Conservation (phyloP, 2,329 filamentous ascomycete species). For the Rhynchosporium agropyri region DNA sequence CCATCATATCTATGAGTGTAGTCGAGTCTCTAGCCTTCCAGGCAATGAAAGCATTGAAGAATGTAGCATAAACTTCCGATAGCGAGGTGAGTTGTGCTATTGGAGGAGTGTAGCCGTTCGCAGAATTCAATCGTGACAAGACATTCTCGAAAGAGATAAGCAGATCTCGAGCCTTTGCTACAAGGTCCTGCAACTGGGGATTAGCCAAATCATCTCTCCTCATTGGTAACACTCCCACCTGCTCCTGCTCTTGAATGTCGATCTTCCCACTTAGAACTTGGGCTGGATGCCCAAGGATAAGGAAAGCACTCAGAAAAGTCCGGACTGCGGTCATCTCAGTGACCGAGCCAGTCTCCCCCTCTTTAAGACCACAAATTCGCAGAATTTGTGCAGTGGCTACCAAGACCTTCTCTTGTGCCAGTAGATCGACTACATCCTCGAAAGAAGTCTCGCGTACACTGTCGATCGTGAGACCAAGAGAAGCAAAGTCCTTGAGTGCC, state of each 20-base stretch:
- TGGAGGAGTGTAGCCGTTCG: conserved; percentile 69
- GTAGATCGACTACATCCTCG: conserved; percentile 70
- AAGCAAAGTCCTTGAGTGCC: conserved; percentile 65
- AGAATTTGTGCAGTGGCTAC: conserved; percentile 67
- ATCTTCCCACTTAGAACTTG: conserved; percentile 78
- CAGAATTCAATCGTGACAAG: conserved; percentile 63
- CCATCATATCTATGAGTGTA: conserved; percentile 79
- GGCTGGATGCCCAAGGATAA: conserved; percentile 78
- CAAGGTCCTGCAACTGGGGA: conserved; percentile 69
- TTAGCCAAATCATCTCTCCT: conserved; percentile 59
- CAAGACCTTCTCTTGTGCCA: conserved; percentile 69
- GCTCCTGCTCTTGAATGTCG: conserved; percentile 58
- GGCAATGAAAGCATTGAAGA: conserved; percentile 77
- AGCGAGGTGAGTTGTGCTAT: conserved; percentile 64
- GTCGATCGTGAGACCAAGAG: conserved; percentile 70
- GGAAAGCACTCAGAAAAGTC: conserved; percentile 77
- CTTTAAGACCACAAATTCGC: conserved; percentile 68
- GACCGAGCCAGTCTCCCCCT: conserved; percentile 64
- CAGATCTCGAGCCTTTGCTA: conserved; percentile 76
- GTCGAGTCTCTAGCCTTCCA: conserved; percentile 83
- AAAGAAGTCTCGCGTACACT: conserved; percentile 71
- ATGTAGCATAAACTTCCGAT: conserved; percentile 71
- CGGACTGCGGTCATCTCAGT: conserved; percentile 71
- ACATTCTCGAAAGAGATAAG: conserved; percentile 78
- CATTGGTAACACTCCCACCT: conserved; percentile 53